Evolutionary conservation across 1,284 basidiomycete genomes (phyloP).

Genomic region (Agroathelia rolfsii): DNA sequence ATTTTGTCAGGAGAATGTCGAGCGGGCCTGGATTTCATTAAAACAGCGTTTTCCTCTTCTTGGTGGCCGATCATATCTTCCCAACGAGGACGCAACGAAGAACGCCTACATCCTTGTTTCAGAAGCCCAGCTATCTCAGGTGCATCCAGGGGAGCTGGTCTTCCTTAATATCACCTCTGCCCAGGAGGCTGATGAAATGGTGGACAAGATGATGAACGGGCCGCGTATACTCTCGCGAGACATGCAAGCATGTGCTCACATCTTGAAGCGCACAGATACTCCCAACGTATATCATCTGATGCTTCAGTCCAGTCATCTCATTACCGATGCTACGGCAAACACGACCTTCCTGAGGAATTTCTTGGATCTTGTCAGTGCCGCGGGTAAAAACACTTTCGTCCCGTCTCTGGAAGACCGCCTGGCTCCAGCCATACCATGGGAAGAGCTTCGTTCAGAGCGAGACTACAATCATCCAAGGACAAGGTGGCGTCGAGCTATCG

Average conservation of each 20-base stretch:
- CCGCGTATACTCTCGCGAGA: slow-evolving; percentile 28
- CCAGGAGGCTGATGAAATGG: slow-evolving; percentile 13
- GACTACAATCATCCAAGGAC: slow-evolving; percentile 24
- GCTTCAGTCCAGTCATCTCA: slow-evolving; percentile 33
- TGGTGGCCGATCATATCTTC: slow-evolving; percentile 27
- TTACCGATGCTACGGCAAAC: slow-evolving; percentile 40
- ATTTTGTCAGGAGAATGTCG: slow-evolving; percentile 23
- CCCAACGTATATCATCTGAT: slow-evolving; percentile 28
- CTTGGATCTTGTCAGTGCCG: slow-evolving; percentile 31
- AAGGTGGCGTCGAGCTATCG: slow-evolving; percentile 41
- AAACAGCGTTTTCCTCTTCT: slow-evolving; percentile 40
- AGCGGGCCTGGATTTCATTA: slow-evolving; percentile 29
- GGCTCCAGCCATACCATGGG: slow-evolving; percentile 27
- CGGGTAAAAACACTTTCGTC: slow-evolving; percentile 6
- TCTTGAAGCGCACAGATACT: slow-evolving; percentile 25
- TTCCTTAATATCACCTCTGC: slow-evolving; percentile 6
- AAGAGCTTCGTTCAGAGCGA: slow-evolving; percentile 24
- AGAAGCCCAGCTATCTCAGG: too few relatives aligned
- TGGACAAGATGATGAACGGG: slow-evolving; percentile 23
- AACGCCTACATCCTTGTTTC: slow-evolving; percentile 7
- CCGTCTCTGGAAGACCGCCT: slow-evolving; percentile 29
- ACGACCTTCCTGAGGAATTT: slow-evolving; percentile 31
- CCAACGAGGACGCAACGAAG: background rate
- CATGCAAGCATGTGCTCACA: slow-evolving; percentile 27
- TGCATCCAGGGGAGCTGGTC: too few relatives aligned